A percentile compares a stretch with the other conserved stretches of the same genome.
Evolutionary conservation across 2,329 filamentous ascomycete genomes (phyloP).

Genomic region (Xylariaceae sp.): DNA sequence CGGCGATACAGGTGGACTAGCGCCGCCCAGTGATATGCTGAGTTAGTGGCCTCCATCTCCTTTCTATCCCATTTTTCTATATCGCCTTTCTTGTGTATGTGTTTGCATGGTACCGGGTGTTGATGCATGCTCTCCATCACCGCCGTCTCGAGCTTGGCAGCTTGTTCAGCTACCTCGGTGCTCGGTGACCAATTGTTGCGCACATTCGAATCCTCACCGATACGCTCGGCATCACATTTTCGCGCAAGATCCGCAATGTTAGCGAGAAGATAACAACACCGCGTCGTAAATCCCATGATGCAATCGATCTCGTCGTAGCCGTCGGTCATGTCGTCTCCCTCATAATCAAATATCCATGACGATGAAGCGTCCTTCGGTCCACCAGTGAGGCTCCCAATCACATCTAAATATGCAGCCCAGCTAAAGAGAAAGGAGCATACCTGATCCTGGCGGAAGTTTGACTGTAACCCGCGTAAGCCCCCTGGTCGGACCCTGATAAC

Average conservation of each 20-base stretch:
- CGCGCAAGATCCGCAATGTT: constrained; percentile 75
- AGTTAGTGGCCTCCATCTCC: constrained; percentile 75
- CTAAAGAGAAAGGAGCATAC: constrained; percentile 77
- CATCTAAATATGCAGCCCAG: constrained; percentile 86
- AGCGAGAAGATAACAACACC: constrained; percentile 73
- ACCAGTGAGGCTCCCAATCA: constrained; percentile 75
- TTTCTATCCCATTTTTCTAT: constrained; percentile 64
- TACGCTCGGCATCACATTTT: constrained; percentile 70
- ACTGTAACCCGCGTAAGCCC: constrained; percentile 57
- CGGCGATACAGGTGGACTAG: constrained; percentile 78
- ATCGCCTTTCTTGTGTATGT: constrained; percentile 56
- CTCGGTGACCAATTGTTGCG: constrained; percentile 64
- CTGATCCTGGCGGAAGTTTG: constrained; percentile 59
- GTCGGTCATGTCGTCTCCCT: constrained; percentile 57
- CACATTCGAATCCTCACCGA: constrained; percentile 59
- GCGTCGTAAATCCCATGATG: constrained; percentile 78
- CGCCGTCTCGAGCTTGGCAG: constrained; percentile 65
- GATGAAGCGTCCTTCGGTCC: constrained; percentile 59
- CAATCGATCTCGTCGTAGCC: constrained; percentile 77
- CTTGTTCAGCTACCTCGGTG: constrained; percentile 59
- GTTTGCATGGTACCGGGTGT: constrained; percentile 51
- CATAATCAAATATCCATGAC: constrained; percentile 58
- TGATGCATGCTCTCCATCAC: constrained; percentile 63
- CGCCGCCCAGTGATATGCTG: constrained; percentile 81
- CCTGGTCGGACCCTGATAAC: constrained; percentile 70